Evolutionary conservation across 1,284 basidiomycete genomes (phyloP).

Genomic region (Naganishia cerealis): DNA sequence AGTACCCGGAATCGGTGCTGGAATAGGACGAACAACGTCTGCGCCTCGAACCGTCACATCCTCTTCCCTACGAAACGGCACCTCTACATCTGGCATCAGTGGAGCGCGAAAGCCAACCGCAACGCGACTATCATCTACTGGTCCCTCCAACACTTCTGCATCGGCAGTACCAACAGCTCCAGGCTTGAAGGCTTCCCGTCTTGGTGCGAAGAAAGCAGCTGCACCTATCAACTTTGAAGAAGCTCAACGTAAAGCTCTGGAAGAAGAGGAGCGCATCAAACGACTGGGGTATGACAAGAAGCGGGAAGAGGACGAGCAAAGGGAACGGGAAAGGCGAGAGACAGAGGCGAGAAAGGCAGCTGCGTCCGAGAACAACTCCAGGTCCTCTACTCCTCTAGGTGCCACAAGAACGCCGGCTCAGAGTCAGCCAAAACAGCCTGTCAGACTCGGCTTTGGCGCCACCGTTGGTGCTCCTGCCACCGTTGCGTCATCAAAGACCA

Average conservation of each 20-base stretch:
- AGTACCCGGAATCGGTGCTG: conserved; percentile 48
- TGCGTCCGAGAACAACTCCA: conserved; percentile 51
- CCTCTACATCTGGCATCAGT: conserved; percentile 55
- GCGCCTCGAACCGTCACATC: conserved; percentile 56
- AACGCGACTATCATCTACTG: conserved; percentile 40
- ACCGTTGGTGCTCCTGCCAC: conserved; percentile 62
- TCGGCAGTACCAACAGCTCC: conserved; percentile 55
- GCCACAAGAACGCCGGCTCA: conserved; percentile 42
- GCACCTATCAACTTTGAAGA: conserved; percentile 83
- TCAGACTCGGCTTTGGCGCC: conserved; percentile 77
- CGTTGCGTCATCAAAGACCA: conserved; percentile 49
- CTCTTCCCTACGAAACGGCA: conserved; percentile 50
- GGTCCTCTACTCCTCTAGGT: conserved; percentile 37
- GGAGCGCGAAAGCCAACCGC: conserved; percentile 60
- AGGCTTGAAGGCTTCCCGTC: conserved; percentile 63
- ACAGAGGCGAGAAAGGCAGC: conserved; percentile 61
- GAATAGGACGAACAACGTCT: conserved; percentile 36
- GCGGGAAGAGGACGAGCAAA: conserved; percentile 66
- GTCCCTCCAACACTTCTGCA: conserved; percentile 50
- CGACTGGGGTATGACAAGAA: conserved; percentile 84
- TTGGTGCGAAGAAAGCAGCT: conserved; percentile 79
- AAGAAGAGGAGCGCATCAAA: conserved; percentile 84
- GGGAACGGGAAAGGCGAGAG: conserved; percentile 54
- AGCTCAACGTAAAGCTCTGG: conserved; percentile 79
- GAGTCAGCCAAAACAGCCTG: conserved; percentile 45